Evolutionary conservation across 768 basidiomycete species (phyloP), one percentile per base, ranked within the genome.

Genomic region (Rubroboletus pulcherrimus): DNA sequence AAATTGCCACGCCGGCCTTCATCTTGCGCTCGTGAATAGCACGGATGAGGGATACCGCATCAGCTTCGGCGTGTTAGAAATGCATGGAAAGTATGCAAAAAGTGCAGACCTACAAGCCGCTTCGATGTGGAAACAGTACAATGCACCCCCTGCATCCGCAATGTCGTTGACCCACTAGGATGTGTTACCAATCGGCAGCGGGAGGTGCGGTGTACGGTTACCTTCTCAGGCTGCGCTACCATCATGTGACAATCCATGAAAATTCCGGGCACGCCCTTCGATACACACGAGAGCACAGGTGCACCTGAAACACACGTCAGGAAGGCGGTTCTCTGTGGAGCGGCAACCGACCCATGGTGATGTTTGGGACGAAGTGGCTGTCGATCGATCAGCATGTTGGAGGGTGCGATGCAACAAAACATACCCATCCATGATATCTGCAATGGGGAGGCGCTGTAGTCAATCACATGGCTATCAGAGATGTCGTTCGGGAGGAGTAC

Each of bases 171-270:
- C 92, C 97, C 97, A 98, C 93, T 98, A 63, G 15, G 39, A 40
- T 9, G 45, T n/a, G 50, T 53, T 6, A 39, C 26, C 7, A n/a
- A 21, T 53, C 6, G 35, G 30, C 31, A 9, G 30, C 5, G 17
- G 5, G 8, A 37, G 40, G 19, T 26, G 24, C 42, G 31, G 19
- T 19, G 37, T 34, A 8, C 66, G 47, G n/a, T 50, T 62, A 92
- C 95, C 79, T 88, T 87, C 67, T 89, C 91, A 10, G 97, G 97
- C 47, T 98, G 77, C 0, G 93, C 72, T 19, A 99, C 97, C 97
- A 99, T 99, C 97, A 98, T 98, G 74, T 99, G 97, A 73, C 95
- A 98, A 73, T 99, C 97, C 96, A 99, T 98, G 77, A 94, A 98
- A 63, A 98, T 97, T 51, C 84, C 91, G 2, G 96, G 95, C 21